Base-by-base conservation (phyloP, 805 yeast species). In the Candida hungchunana region DNA sequence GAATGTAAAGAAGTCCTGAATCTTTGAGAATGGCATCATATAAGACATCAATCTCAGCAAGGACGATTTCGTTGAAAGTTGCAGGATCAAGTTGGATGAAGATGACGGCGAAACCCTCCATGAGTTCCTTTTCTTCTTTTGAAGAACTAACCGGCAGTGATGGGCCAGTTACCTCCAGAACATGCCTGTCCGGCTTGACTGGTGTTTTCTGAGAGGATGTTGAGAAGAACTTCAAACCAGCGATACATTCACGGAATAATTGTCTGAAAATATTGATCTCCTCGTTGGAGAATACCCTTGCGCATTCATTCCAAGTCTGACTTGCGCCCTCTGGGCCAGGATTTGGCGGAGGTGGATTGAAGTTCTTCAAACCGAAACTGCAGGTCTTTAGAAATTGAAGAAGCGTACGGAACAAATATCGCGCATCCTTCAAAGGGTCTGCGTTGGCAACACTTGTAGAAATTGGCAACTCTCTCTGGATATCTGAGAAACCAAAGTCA, bases 21-120 rank as follows among this genome's bases (percentile, higher is more conserved):
- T 90, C 93, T 16, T 77, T 73, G 35, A 88, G 63, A 77, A 87
- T 83, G 3, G 85, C 73, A 11, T 82, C 79, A 51, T 85, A 87
- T 58, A 89, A 66, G 49, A 75, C 78, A 16, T 80, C 84, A 38
- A 90, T 67, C 58, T 93, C 96, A 2, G 79, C 70, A 43, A 79
- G 86, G 8, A 88, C 79, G 44, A 93, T 82, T 60, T 93, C 98
- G 56, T 86, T 89, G 60, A 94, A 94, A 0, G 97, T 84, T 1
- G 97, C 88, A 15, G 95, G 89, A 54, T 94, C 99, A 37, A 94
- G 75, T 55, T 87, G 95, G 47, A 88, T 85, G 60, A 87, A 93
- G 50, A 93, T 85, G 1, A 95, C 82, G 0, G 96, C 96, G 56
- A 93, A 77, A 4, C 88, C 81, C 54, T 94, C 98, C 96, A 93